Percentiles rank a stretch among this genome's conserved stretches.
Conservation (phyloP, 768 basidiomycete species). For the Leccinum subgranulosum region DNA sequence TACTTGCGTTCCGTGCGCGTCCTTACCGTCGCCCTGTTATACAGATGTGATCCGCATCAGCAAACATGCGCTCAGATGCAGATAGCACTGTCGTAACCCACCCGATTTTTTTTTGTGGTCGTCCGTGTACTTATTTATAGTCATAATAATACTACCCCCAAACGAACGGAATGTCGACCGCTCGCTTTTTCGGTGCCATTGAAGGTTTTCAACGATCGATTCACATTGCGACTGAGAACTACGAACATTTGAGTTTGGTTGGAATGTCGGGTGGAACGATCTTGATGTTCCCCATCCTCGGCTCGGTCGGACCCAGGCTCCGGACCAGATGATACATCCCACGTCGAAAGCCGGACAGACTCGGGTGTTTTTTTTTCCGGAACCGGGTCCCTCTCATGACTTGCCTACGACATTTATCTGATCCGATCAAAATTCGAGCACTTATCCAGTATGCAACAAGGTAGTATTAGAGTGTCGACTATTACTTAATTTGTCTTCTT, state of each 20-base stretch:
- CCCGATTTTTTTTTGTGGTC: neutral
- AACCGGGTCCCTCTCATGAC: neutral
- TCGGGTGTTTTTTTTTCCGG: neutral
- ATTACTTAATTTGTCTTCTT: neutral
- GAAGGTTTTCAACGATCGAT: neutral
- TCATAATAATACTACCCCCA: neutral
- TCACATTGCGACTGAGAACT: neutral
- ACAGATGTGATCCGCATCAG: constrained; percentile 7
- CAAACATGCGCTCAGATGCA: neutral
- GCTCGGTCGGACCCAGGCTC: too few species aligned
- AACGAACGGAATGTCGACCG: neutral
- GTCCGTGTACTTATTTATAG: neutral
- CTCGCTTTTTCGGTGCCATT: neutral
- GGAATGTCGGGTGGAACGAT: neutral
- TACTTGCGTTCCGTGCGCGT: neutral
- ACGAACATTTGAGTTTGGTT: neutral
- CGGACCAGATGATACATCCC: neutral
- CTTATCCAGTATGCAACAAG: neutral
- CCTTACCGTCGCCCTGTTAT: neutral
- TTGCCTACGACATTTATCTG: neutral
- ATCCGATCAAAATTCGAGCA: neutral
- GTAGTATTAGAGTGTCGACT: neutral
- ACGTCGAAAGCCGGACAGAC: too few species aligned
- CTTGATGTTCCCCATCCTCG: too few species aligned
- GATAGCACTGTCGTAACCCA: neutral